These are phyloP conservation scores for Pestalotiopsis sp. DNA, from an alignment of 2,329 filamentous ascomycete genomes.

Conservation along the genomic window DNA sequence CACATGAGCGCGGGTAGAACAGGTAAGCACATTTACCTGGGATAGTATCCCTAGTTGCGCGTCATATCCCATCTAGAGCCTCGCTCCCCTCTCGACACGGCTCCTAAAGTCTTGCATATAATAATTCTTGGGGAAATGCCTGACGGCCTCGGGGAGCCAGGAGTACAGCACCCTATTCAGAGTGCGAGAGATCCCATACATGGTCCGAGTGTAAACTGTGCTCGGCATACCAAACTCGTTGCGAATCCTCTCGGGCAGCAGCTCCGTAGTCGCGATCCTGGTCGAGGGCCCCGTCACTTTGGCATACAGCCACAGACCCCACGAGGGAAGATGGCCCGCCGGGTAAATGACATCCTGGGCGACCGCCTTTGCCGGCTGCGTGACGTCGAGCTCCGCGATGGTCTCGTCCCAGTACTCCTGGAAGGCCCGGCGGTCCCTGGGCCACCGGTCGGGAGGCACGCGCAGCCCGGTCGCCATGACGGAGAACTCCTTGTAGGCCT, in stretches of 20 bases:
- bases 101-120: conserved; percentile 7
- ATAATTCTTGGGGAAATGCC: conserved; percentile 9
- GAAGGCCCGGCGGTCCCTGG: conserved; percentile 6
- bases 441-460: conserved; percentile 16
- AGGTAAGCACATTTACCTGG: too few species aligned
- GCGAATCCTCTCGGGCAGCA: conserved; percentile 8
- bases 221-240: conserved; percentile 10
- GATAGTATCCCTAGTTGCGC: too few species aligned
- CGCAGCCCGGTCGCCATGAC: conserved; percentile 17
- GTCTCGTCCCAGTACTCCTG: conserved; percentile 6
- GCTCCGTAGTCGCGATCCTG: conserved; percentile 6
- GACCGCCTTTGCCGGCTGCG: conserved; percentile 3
- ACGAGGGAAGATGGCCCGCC: conserved; percentile 1
- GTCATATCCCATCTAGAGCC: not conserved
- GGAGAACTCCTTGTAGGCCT: conserved; percentile 16
- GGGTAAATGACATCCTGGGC: conserved; percentile 9
- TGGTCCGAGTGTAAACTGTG: conserved; percentile 2
- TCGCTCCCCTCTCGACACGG: not conserved
- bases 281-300: conserved; percentile 4
- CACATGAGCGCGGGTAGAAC: too few species aligned
- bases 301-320: conserved; percentile 5
- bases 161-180: not conserved
- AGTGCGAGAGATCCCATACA: not conserved
- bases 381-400: conserved; percentile 8
- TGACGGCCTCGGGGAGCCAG: not conserved